Percentiles rank a stretch among this genome's conserved stretches.
These are phyloP conservation scores for Suhomyces bribrorum DNA, from an alignment of 1,139 yeast species.

Conservation along the genomic window DNA sequence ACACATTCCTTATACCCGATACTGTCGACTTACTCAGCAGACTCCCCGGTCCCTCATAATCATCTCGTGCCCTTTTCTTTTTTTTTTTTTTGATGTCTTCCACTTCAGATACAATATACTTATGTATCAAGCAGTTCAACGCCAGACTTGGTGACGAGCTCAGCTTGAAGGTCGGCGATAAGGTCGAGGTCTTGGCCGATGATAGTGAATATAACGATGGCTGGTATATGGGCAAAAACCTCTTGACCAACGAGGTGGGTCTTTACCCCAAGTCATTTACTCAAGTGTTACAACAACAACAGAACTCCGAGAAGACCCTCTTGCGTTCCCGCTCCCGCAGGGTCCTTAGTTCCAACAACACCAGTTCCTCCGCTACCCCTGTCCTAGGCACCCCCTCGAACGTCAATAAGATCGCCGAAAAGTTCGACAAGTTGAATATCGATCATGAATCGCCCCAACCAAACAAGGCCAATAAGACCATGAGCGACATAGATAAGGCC, in stretches of 20 bases:
- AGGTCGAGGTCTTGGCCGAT: slow-evolving; percentile 84
- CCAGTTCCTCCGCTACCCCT: slow-evolving; percentile 4
- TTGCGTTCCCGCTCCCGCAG: slow-evolving; percentile 63
- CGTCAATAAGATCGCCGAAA: slow-evolving; percentile 19
- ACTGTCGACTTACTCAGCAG: not conserved
- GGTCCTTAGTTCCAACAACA: slow-evolving; percentile 20
- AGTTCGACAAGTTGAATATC: slow-evolving; percentile 19
- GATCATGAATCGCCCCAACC: slow-evolving; percentile 18
- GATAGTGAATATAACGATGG: slow-evolving; percentile 95
- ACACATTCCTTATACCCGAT: too few species aligned
- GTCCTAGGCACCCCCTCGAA: slow-evolving; percentile 13
- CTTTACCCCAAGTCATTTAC: slow-evolving; percentile 88
- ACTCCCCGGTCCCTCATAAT: not conserved
- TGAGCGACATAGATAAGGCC: slow-evolving; percentile 84
- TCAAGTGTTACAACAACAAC: slow-evolving; percentile 35
- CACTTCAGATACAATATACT: slow-evolving; percentile 28
- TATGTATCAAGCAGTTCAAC: slow-evolving; percentile 80
- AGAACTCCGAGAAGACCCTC: slow-evolving; percentile 26
- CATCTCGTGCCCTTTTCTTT: not conserved
- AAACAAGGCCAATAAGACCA: slow-evolving; percentile 51
- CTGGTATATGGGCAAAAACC: slow-evolving; percentile 91
- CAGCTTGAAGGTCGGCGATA: slow-evolving; percentile 77
- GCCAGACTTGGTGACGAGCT: slow-evolving; percentile 91
- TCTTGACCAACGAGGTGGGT: slow-evolving; percentile 72
- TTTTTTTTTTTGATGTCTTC: slow-evolving; percentile 6